Percentiles rank a stretch among this genome's conserved stretches.
Evolutionary conservation across 345 rosid genomes (phyloP).

Genomic region (Lepidium aucheri): DNA sequence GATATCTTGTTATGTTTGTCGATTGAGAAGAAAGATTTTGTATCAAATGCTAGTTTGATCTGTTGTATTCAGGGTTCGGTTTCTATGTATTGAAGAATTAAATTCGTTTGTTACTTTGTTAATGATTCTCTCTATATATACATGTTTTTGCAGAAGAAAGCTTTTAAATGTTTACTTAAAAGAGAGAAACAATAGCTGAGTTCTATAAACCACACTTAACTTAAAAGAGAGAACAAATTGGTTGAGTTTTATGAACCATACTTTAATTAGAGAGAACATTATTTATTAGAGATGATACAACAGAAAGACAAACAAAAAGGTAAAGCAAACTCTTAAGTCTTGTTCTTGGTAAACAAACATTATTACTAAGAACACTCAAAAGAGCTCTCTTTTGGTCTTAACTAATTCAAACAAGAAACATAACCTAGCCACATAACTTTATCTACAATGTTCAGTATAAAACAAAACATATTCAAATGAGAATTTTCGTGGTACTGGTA

Average conservation of each 20-base stretch:
- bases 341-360: slow-evolving; percentile 13
- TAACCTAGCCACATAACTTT: slow-evolving; percentile 16
- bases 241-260: not conserved
- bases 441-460: slow-evolving; percentile 20
- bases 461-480: slow-evolving; percentile 19
- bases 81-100: not conserved
- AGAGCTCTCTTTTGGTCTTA: not conserved
- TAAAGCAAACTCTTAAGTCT: not conserved
- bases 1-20: not conserved
- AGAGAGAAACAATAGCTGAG: not conserved
- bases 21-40: not conserved
- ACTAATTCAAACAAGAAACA: slow-evolving; percentile 16
- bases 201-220: not conserved
- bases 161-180: not conserved
- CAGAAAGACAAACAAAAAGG: not conserved
- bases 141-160: not conserved
- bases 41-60: slow-evolving; percentile 18
- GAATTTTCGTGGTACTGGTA: slow-evolving; percentile 12
- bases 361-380: slow-evolving; percentile 12
- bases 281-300: not conserved
- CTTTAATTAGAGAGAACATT: not conserved
- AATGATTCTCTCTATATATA: not conserved
- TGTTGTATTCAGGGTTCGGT: not conserved
- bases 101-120: not conserved
- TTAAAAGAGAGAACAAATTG: not conserved